Conservation (phyloP, 2,329 filamentous ascomycete genomes). For the Curvularia eragrostidis region DNA sequence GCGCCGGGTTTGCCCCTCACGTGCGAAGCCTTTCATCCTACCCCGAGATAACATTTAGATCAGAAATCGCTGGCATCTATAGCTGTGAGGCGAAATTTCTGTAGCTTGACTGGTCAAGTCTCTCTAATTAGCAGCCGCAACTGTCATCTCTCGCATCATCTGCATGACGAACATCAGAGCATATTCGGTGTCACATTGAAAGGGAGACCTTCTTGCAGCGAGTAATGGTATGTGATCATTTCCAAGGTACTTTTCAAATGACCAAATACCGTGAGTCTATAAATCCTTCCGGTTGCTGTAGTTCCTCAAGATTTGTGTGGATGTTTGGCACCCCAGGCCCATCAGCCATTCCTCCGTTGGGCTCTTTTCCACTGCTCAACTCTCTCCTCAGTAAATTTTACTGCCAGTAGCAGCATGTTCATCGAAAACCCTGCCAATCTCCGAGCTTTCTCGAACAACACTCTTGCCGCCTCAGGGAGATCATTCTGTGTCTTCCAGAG, state of each 20-base stretch:
- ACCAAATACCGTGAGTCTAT: neutral
- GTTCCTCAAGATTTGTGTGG: too few species aligned
- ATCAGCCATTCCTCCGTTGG: constrained; percentile 14
- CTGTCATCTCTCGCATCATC: neutral
- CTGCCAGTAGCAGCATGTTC: constrained; percentile 58
- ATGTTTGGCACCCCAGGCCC: neutral
- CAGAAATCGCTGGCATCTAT: neutral
- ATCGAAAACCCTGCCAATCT: constrained; percentile 59
- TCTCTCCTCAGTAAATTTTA: constrained; percentile 57
- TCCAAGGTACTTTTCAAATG: neutral
- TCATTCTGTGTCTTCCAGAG: constrained; percentile 58
- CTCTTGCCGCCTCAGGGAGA: constrained; percentile 53
- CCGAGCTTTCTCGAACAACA: constrained; percentile 61
- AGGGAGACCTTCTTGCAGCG: neutral
- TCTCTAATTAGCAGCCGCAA: neutral
- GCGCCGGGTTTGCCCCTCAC: constrained; percentile 15
- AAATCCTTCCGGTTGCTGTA: neutral
- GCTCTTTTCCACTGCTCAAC: constrained; percentile 35
- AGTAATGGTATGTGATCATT: neutral
- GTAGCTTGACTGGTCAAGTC: neutral
- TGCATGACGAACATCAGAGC: neutral
- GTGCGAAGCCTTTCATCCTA: constrained; percentile 12
- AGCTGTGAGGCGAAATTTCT: neutral
- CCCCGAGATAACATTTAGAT: neutral
- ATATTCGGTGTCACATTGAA: neutral